phyloP scores from a whole-genome alignment of 2,329 filamentous ascomycete genomes.

The Epichloe coenophiala region DNA sequence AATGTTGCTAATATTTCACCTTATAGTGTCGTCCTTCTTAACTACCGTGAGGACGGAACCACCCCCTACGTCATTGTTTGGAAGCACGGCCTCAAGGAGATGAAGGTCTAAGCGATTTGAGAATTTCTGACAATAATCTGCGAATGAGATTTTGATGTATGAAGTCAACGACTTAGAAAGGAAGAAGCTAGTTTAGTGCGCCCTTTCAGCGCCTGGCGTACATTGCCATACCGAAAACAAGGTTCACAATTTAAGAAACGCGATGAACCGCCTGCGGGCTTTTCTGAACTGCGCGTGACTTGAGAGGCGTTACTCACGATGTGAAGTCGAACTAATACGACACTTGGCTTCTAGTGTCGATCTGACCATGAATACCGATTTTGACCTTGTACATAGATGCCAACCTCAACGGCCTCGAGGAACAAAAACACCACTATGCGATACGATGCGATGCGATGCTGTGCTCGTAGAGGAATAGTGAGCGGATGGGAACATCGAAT shows the following conservation, averaged over 20 bases:
- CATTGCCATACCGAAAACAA: conserved; percentile 6
- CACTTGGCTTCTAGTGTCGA: too few relatives aligned
- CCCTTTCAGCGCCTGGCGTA: conserved; percentile 6
- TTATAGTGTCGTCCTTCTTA: conserved; percentile 70
- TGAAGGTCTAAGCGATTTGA: conserved; percentile 64
- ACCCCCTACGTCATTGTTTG: conserved; percentile 84
- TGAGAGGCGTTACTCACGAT: too few relatives aligned
- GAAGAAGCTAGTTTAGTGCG: conserved; percentile 2
- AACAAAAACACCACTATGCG: background rate
- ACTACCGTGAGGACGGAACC: conserved; percentile 92
- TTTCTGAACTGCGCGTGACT: background rate
- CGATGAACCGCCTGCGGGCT: background rate
- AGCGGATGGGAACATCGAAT: background rate
- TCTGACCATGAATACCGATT: background rate
- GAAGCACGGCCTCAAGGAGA: conserved; percentile 83
- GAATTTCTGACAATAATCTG: background rate
- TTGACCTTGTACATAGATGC: background rate
- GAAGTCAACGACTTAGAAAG: conserved; percentile 5
- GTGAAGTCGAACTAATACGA: too few relatives aligned
- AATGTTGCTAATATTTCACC: conserved; percentile 1
- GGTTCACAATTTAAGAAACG: conserved; percentile 3
- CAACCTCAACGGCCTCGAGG: background rate
- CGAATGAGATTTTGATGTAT: conserved; percentile 3
- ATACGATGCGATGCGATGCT: background rate
- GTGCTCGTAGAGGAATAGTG: background rate